Evolutionary conservation across 495 filamentous ascomycete species (phyloP).

Genomic region (Aspergillus conjunctus): DNA sequence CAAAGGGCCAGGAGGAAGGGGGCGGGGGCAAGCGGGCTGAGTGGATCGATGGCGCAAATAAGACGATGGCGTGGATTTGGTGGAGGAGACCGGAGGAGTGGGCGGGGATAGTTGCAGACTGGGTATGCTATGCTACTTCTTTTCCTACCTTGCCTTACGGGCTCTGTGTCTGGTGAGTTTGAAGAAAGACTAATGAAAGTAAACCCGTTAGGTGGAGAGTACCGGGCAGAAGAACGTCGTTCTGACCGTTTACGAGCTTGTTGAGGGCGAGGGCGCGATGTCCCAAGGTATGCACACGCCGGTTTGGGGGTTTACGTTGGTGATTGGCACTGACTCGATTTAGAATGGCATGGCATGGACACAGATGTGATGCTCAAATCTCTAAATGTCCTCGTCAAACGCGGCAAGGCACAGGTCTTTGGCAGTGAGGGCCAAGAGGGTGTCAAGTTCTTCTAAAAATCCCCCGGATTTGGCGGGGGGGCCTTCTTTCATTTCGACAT

Average conservation of each 20-base stretch:
- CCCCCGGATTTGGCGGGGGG: neutral
- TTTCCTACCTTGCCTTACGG: constrained; percentile 14
- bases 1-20: constrained; percentile 59
- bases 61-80: constrained; percentile 61
- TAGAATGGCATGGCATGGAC: constrained; percentile 91
- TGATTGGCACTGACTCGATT: constrained; percentile 22
- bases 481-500: neutral
- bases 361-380: constrained; percentile 73
- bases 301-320: neutral
- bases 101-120: constrained; percentile 63
- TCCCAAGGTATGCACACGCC: constrained; percentile 55
- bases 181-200: no score
- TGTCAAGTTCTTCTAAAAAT: constrained; percentile 87
- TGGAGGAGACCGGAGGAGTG: constrained; percentile 76
- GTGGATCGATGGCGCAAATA: constrained; percentile 54
- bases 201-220: constrained; percentile 56
- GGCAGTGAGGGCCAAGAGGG: constrained; percentile 81
- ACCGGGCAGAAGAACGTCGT: constrained; percentile 75
- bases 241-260: constrained; percentile 75
- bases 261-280: constrained; percentile 64
- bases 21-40: constrained; percentile 64
- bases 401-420: constrained; percentile 91
- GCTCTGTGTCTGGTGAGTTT: neutral
- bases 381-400: constrained; percentile 78
- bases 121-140: constrained; percentile 46